Percentiles rank a stretch among this genome's conserved stretches.
Conservation (phyloP, 2,329 filamentous ascomycete species). For the Paecilomyces sp. region DNA sequence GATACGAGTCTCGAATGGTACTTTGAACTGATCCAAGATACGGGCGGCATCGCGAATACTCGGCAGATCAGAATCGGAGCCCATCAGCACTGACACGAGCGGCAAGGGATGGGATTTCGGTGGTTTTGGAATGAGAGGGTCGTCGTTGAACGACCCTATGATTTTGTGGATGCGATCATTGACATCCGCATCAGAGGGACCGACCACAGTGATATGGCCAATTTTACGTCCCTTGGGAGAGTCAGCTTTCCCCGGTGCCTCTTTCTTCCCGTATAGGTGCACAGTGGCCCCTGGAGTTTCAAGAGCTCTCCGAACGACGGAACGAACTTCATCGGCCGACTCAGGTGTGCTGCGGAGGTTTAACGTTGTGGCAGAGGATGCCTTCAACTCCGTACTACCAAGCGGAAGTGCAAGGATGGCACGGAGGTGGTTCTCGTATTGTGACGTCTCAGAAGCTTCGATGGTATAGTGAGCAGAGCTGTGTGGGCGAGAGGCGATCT, state of each 20-base stretch:
- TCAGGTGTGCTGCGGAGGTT: not conserved
- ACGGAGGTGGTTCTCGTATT: constrained; percentile 76
- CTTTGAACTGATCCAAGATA: constrained; percentile 20
- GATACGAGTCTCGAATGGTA: constrained; percentile 24
- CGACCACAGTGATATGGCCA: constrained; percentile 73
- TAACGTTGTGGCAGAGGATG: not conserved
- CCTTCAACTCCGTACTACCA: constrained; percentile 17
- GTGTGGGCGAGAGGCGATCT: constrained; percentile 67
- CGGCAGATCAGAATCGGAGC: constrained; percentile 12
- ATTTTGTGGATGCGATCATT: constrained; percentile 11
- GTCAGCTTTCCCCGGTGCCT: constrained; percentile 47
- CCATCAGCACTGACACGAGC: not conserved
- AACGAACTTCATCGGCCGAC: not conserved
- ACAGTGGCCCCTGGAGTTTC: constrained; percentile 48
- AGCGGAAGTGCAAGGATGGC: constrained; percentile 57
- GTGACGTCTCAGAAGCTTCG: constrained; percentile 72
- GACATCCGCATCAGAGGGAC: constrained; percentile 55
- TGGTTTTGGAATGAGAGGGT: constrained; percentile 6
- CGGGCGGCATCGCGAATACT: constrained; percentile 20
- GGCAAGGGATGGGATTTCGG: not conserved
- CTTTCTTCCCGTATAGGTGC: constrained; percentile 64
- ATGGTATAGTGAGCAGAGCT: constrained; percentile 86
- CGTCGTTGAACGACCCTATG: not conserved
- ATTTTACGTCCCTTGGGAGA: constrained; percentile 78
- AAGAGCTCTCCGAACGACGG: constrained; percentile 42